Base-by-base conservation (phyloP, 805 yeast genomes). In the Jamesozyma lodderae region DNA sequence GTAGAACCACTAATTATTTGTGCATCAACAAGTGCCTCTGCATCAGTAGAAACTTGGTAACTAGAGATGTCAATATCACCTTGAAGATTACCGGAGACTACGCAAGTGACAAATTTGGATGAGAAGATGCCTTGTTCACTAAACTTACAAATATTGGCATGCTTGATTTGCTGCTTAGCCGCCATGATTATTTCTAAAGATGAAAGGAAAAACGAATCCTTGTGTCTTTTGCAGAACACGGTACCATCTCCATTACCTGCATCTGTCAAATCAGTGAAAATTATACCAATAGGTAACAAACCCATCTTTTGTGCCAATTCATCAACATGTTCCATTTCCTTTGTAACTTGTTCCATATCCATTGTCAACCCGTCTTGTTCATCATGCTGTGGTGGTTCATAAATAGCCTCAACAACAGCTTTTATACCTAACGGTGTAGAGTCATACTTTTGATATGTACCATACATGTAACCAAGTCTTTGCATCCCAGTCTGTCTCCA, bases 401-500 rank as follows among this genome's bases (percentile, higher is more conserved):
- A 85, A 18, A 92, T 86, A 2, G 94, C 90, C 51, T 90, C 92
- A 1, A 92, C 96, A 31, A 81, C 84, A 1, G 95, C 96, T 59
- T 88, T 90, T 40, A 87, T 79, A 1, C 98, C 98, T 20, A 92
- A 65, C 1, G 98, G 99, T 1, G 59, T 57, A 2, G 79, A 72
- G 21, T 81, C 87, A 54, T 85, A 88, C 32, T 64, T 64, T 47
- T 77, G 81, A 57, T 88, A 92, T 6, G 72, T 66, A 6, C 99
- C 99, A 51, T 86, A 77, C 63, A 92, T 62, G 41, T 81, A 69
- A 0, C 96, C 98, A 40, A 81, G 69, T 51, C 98, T 73, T 63
- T 92, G 99, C 16, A 74, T 65, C 2, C 95, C 97, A 0, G 94
- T 73, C 37, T 67, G 66, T 61, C 99, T 78, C 99, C 99, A 92